These are phyloP conservation scores for Xylariaceae sp. DNA, from an alignment of 2,329 filamentous ascomycete species.

Conservation along the genomic window DNA sequence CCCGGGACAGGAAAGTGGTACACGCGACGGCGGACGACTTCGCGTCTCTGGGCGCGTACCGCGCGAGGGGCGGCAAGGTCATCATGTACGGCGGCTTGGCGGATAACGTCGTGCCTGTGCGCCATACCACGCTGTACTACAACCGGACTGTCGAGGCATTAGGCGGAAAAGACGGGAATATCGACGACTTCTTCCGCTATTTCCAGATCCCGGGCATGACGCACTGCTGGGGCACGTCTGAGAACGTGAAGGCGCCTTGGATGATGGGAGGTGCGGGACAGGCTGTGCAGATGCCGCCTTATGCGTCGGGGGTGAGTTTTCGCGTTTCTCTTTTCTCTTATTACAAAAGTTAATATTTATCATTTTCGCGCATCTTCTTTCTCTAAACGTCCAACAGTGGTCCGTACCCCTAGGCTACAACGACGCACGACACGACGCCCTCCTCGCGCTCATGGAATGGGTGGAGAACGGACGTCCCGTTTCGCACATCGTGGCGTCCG, in stretches of 20 bases:
- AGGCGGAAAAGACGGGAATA: conserved; percentile 34
- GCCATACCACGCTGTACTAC: conserved; percentile 26
- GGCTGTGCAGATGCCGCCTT: conserved; percentile 26
- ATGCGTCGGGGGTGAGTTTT: conserved; percentile 17
- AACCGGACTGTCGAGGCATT: conserved; percentile 23
- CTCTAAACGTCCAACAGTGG: conserved; percentile 4
- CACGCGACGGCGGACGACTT: conserved; percentile 27
- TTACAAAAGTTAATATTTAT: neutral
- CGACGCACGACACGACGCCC: conserved; percentile 24
- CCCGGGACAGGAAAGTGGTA: conserved; percentile 19
- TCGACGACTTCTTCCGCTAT: conserved; percentile 42
- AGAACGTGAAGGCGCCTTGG: conserved; percentile 28
- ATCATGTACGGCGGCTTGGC: conserved; percentile 30
- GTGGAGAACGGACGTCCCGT: conserved; percentile 25
- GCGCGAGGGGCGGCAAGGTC: conserved; percentile 26
- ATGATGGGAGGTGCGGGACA: conserved; percentile 28
- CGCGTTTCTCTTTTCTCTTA: neutral
- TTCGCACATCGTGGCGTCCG: conserved; percentile 25
- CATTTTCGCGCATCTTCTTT: neutral
- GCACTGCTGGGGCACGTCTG: conserved; percentile 33
- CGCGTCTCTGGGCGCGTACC: conserved; percentile 25
- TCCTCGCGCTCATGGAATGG: conserved; percentile 29
- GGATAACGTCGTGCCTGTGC: conserved; percentile 26
- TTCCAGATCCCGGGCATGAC: conserved; percentile 42
- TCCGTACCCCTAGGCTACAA: conserved; percentile 25